Evolutionary conservation across 768 basidiomycete species (phyloP), one percentile per base, ranked within the genome.

Genomic region (Exsudoporus frostii): DNA sequence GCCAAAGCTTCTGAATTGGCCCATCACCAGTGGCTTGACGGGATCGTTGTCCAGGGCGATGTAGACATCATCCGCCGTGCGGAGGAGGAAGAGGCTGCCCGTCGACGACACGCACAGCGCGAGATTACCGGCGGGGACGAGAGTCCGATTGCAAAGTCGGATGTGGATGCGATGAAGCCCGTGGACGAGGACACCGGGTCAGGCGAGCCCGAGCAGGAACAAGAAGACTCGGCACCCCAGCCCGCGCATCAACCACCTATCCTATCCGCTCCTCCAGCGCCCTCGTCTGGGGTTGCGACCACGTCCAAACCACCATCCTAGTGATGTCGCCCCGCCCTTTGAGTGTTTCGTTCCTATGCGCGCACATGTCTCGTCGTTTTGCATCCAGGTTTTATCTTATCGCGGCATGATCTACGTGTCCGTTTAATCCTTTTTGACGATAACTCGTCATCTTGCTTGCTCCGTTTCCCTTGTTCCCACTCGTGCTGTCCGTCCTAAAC

Each of bases 11-110:
- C 78, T n/a, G 94, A 97, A 55, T 79, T 97, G 60, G 79, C 82
- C 5, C 85, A 89, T 57, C 93, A 98, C 66, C 77, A 79, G 36
- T 98, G 95, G 94, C 76, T 98, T 7, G 88, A 89, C 14, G 88
- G 83, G 5, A 75, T 92, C 22, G 79, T 86, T 22, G 94, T 97
- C 0, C 90, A 92, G 66, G 94, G 94, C 37, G 94, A 97, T 74
- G 74, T 93, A 24, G 93, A 96, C 63, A 75, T 86, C n/a, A 81
- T 90, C 48, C 74, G 82, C 27, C 74, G 85, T 22, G 78, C 80
- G 24, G 85, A 90, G 63, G 76, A 79, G 50, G 76, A 76, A 56
- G 81, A 85, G 34, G 66, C 67, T 27, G 3, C 48, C 22, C 57
- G 62, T 19, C 63, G 68, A 24, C 60, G 56, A 39, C 22, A 49